Conservation (phyloP, 768 basidiomycete genomes). For the Multifurca ochricompacta region DNA sequence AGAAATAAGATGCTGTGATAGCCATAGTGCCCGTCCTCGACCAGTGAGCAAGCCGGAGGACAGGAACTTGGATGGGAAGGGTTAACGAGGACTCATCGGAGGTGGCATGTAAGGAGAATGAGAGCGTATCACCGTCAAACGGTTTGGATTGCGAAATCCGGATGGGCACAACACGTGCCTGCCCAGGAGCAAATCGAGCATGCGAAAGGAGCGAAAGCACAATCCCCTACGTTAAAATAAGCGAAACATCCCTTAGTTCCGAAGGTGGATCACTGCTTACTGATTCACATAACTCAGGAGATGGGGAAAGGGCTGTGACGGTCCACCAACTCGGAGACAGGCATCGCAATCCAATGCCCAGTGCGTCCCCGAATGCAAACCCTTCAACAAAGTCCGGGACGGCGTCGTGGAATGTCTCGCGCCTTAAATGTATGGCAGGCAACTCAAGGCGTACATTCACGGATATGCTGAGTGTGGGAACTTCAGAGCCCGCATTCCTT, state of each 20-base stretch:
- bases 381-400: constrained; percentile 67
- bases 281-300: neutral
- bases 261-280: constrained; percentile 15
- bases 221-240: constrained; percentile 6
- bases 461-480: constrained; percentile 46
- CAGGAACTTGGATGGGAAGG: constrained; percentile 34
- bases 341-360: constrained; percentile 59
- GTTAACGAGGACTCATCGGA: constrained; percentile 18
- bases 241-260: neutral
- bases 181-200: constrained; percentile 4
- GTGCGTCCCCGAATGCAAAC: constrained; percentile 59
- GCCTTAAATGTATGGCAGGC: constrained; percentile 28
- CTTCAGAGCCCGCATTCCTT: constrained; percentile 27
- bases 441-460: constrained; percentile 39
- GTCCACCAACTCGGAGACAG: constrained; percentile 45
- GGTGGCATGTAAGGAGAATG: constrained; percentile 32
- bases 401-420: constrained; percentile 46
- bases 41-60: constrained; percentile 42
- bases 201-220: neutral
- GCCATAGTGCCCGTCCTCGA: constrained; percentile 17
- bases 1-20: constrained; percentile 55
- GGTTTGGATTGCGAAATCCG: constrained; percentile 35
- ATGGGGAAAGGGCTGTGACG: constrained; percentile 28
- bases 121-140: constrained; percentile 32
- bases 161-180: constrained; percentile 46